Percentiles rank a stretch among this genome's conserved stretches.
Evolutionary conservation across 768 basidiomycete genomes (phyloP).

Genomic region (Paxillus involutus): DNA sequence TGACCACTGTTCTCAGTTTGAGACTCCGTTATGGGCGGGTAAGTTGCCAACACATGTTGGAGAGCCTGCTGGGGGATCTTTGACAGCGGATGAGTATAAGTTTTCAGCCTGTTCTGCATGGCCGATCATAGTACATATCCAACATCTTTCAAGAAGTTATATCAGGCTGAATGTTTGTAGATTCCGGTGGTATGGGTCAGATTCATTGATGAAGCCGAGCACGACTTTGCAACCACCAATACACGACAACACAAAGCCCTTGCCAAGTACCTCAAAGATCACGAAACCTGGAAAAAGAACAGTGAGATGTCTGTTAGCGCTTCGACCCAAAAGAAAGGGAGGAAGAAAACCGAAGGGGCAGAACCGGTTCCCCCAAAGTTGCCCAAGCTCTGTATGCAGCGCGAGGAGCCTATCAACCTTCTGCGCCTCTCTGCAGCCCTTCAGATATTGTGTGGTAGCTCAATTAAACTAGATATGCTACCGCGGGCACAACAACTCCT

Average conservation of each 20-base stretch:
- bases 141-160: no score
- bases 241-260: conserved; percentile 1
- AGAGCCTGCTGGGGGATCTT: conserved; percentile 28
- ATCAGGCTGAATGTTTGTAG: conserved; percentile 1
- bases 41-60: conserved; percentile 25
- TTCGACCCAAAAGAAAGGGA: background rate
- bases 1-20: conserved; percentile 16
- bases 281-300: background rate
- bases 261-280: background rate
- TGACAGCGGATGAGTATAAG: conserved; percentile 29
- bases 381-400: conserved; percentile 9
- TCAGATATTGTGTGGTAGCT: conserved; percentile 15
- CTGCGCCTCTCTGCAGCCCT: conserved; percentile 18
- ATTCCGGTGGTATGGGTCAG: conserved; percentile 15
- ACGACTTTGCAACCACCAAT: background rate
- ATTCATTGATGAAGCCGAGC: conserved; percentile 6
- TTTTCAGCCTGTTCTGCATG: conserved; percentile 17
- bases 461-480: conserved; percentile 4
- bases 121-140: conserved; percentile 23
- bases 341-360: background rate
- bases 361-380: conserved; percentile 1
- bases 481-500: conserved; percentile 1
- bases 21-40: conserved; percentile 27
- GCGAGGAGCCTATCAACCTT: conserved; percentile 16
- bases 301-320: background rate